phyloP scores from a whole-genome alignment of 2,329 filamentous ascomycete species.

The Hymenoscyphus linearis region DNA sequence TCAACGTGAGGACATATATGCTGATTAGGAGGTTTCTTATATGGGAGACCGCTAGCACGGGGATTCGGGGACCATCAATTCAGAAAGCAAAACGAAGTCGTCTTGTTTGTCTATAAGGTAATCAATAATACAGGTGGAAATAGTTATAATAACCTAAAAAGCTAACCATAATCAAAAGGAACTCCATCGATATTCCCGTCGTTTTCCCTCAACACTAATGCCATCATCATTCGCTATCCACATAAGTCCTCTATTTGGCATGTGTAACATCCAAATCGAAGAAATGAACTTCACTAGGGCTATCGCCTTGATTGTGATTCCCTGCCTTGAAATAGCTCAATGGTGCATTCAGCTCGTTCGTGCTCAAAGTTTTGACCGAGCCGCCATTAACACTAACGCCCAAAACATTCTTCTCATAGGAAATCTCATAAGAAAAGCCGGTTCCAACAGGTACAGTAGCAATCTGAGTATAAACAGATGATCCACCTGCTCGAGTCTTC shows the following conservation, averaged over 20 bases:
- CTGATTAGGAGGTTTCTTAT: too few species aligned
- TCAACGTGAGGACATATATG: too few species aligned
- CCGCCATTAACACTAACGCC: constrained; percentile 32
- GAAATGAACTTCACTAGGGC: constrained; percentile 15
- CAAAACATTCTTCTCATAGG: constrained; percentile 33
- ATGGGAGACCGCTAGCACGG: too few species aligned
- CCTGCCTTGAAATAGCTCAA: constrained; percentile 37
- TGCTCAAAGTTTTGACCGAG: constrained; percentile 24
- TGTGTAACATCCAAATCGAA: constrained; percentile 5
- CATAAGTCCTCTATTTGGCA: neutral
- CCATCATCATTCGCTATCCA: neutral
- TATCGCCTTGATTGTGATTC: constrained; percentile 34
- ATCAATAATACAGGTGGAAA: too few species aligned
- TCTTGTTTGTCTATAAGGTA: too few species aligned
- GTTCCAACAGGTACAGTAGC: constrained; percentile 32
- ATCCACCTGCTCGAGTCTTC: constrained; percentile 31
- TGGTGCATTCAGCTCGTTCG: constrained; percentile 29
- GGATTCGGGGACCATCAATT: too few species aligned
- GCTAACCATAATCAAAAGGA: neutral
- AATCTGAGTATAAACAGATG: constrained; percentile 31
- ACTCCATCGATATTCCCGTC: neutral
- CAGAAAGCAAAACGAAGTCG: too few species aligned
- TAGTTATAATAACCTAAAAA: neutral
- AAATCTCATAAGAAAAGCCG: constrained; percentile 36
- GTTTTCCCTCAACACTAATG: neutral